These are phyloP conservation scores for Citrullus mucosospermus DNA, from an alignment of 306 rosid species.

Conservation along the genomic window DNA sequence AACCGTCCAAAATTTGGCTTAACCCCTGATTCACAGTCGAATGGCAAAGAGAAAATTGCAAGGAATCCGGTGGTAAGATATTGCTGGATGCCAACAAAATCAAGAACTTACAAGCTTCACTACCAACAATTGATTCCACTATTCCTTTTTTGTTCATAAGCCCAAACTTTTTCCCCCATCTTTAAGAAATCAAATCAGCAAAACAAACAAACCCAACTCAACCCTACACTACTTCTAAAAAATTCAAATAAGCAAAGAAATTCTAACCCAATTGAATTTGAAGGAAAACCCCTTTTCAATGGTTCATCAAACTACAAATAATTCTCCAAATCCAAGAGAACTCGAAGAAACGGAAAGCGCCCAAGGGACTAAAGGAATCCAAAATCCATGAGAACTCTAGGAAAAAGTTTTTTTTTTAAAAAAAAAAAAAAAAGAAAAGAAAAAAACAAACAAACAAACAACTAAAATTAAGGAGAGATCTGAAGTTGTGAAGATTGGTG, in stretches of 20 bases:
- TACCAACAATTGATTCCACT: slow-evolving; percentile 70
- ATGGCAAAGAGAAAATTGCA: slow-evolving; percentile 26
- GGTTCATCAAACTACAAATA: background rate
- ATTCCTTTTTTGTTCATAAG: slow-evolving; percentile 59
- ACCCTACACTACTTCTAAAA: background rate
- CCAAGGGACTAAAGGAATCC: background rate
- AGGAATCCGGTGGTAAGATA: slow-evolving; percentile 30
- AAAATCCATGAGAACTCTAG: background rate
- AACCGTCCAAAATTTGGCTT: slow-evolving; percentile 48
- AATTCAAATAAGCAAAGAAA: background rate
- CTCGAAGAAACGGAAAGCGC: background rate
- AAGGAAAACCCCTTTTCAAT: background rate
- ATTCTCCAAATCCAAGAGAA: background rate
- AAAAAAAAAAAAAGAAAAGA: background rate
- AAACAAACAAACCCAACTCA: background rate
- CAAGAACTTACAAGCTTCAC: slow-evolving; percentile 65
- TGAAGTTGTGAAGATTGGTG: background rate
- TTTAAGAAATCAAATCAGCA: slow-evolving; percentile 1
- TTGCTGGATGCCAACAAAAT: slow-evolving; percentile 45
- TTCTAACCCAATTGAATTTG: background rate
- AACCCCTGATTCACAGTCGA: slow-evolving; percentile 34
- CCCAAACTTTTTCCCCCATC: slow-evolving; percentile 62
- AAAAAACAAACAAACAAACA: no score
- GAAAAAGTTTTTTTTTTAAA: background rate
- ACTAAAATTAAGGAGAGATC: background rate